A percentile compares a stretch with the other conserved stretches of the same genome.
Evolutionary conservation across 352 stramenopile genomes (phyloP).

Genomic region (Pythium dissimile): DNA sequence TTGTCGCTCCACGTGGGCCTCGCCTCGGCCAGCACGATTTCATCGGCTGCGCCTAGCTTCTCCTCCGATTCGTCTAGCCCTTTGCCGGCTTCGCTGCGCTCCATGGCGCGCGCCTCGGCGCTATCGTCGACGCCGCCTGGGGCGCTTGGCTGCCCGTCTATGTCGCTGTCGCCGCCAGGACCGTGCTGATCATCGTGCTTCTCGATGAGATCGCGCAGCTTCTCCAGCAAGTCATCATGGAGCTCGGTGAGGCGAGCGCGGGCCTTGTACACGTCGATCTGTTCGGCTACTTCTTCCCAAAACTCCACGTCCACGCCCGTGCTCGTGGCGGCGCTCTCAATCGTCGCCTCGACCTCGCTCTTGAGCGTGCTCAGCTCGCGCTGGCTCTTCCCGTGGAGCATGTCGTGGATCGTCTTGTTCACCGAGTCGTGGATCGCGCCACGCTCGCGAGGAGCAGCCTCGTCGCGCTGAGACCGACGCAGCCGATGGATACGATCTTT

Average conservation of each 20-base stretch:
- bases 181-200: constrained; percentile 58
- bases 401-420: constrained; percentile 84
- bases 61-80: constrained; percentile 68
- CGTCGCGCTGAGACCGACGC: constrained; percentile 56
- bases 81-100: constrained; percentile 54
- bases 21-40: constrained; percentile 70
- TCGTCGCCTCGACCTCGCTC: constrained; percentile 62
- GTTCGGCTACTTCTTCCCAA: constrained; percentile 91
- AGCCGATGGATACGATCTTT: constrained; percentile 67
- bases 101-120: constrained; percentile 61
- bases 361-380: constrained; percentile 46
- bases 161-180: constrained; percentile 21
- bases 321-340: constrained; percentile 46
- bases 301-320: constrained; percentile 90
- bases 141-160: constrained; percentile 15
- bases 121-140: constrained; percentile 45
- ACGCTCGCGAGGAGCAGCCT: constrained; percentile 44
- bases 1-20: constrained; percentile 94
- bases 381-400: constrained; percentile 83
- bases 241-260: constrained; percentile 85
- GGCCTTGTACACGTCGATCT: constrained; percentile 91
- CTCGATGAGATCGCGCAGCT: constrained; percentile 90
- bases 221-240: constrained; percentile 93
- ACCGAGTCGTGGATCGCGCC: constrained; percentile 85
- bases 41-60: constrained; percentile 87